phyloP scores from a whole-genome alignment of 2,329 filamentous ascomycete genomes.

The Aspergillus fischeri region DNA sequence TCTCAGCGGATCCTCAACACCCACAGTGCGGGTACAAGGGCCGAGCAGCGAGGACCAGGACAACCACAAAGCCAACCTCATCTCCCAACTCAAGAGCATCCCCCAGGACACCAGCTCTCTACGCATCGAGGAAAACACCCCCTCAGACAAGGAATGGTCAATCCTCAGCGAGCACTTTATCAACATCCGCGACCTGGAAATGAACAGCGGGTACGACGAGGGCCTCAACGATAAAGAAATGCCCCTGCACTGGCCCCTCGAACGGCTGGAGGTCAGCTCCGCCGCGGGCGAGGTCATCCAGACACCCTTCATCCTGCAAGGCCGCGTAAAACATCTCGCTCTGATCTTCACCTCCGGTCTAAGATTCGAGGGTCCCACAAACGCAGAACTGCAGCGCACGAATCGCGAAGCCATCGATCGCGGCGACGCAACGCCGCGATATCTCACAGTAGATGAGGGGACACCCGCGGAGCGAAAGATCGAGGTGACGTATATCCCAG shows the following conservation, averaged over 20 bases:
- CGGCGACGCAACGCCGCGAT: background rate
- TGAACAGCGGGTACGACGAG: background rate
- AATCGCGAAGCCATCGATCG: background rate
- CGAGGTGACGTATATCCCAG: background rate
- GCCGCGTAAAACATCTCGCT: background rate
- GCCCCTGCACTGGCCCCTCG: background rate
- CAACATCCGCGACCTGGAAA: background rate
- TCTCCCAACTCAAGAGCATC: background rate
- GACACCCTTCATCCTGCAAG: background rate
- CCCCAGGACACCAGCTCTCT: background rate
- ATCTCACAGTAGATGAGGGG: background rate
- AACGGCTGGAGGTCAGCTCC: background rate
- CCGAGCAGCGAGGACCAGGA: background rate
- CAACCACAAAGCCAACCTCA: background rate
- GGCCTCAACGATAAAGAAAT: background rate
- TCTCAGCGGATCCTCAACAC: no score
- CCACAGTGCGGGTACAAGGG: background rate
- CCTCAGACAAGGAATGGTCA: background rate
- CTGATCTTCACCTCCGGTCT: background rate
- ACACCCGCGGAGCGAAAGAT: background rate
- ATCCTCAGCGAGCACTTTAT: background rate
- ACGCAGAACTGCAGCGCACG: background rate
- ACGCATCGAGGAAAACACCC: background rate
- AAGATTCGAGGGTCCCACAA: background rate
- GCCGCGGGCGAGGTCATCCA: background rate